phyloP scores from a whole-genome alignment of 768 basidiomycete species.

The Rubroboletus satanas region DNA sequence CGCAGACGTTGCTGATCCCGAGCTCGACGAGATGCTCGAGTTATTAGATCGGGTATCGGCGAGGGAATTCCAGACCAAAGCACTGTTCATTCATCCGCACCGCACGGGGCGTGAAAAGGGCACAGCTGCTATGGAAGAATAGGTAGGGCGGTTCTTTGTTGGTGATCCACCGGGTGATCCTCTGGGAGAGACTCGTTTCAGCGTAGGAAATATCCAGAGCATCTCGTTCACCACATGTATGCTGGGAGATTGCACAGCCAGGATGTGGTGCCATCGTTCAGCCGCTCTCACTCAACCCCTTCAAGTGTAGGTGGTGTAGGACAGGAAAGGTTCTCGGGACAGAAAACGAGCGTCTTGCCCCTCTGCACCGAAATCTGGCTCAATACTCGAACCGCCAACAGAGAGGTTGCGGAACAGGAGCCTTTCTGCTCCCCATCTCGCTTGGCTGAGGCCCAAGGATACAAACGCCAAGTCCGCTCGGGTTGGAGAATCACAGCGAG shows the following conservation, averaged over 20 bases:
- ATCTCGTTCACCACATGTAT: conserved; percentile 64
- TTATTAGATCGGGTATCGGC: conserved; percentile 68
- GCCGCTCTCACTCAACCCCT: conserved; percentile 32
- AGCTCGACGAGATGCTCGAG: conserved; percentile 70
- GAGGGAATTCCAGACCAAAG: conserved; percentile 68
- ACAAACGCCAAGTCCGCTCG: background rate
- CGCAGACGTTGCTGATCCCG: conserved; percentile 34
- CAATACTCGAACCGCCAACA: conserved; percentile 12
- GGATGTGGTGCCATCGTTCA: conserved; percentile 54
- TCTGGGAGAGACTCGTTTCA: conserved; percentile 27
- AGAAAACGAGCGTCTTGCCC: conserved; percentile 24
- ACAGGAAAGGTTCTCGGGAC: conserved; percentile 8
- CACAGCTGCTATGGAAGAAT: conserved; percentile 54
- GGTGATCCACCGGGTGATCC: background rate
- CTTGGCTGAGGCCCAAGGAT: conserved; percentile 47
- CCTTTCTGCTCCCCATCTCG: conserved; percentile 55
- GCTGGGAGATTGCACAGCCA: conserved; percentile 75
- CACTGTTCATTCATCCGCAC: conserved; percentile 60
- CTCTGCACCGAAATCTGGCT: background rate
- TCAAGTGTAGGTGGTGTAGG: background rate
- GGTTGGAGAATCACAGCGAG: too few relatives aligned
- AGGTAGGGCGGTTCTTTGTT: conserved; percentile 42
- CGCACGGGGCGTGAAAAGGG: conserved; percentile 53
- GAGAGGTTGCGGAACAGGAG: conserved; percentile 44
- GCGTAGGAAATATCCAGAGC: conserved; percentile 75